These are phyloP conservation scores for Penicillium paxilli DNA, from an alignment of 495 filamentous ascomycete species.

Conservation along the genomic window DNA sequence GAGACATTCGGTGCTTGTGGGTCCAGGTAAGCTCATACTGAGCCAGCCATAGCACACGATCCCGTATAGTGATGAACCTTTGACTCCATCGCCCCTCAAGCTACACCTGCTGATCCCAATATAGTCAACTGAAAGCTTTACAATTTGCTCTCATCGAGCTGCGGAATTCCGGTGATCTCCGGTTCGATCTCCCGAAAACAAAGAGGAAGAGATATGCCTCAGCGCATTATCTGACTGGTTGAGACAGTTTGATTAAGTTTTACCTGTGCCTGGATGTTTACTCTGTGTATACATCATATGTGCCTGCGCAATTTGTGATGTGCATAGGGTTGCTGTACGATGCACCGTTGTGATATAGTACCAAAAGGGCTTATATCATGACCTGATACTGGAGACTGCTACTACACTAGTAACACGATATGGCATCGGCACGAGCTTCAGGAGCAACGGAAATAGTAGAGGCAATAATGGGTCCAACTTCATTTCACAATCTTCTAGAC, in stretches of 20 bases:
- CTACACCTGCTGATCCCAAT: slow-evolving; percentile 1
- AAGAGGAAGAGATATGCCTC: neutral
- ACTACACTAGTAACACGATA: too few relatives aligned
- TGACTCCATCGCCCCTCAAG: neutral
- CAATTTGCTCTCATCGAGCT: neutral
- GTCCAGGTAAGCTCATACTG: neutral
- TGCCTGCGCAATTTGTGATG: neutral
- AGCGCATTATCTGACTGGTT: neutral
- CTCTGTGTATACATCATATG: neutral
- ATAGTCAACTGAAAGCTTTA: neutral
- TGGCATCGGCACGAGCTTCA: neutral
- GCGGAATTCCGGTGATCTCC: neutral
- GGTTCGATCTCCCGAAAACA: neutral
- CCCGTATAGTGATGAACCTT: neutral
- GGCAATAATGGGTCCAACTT: neutral
- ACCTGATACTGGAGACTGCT: too few relatives aligned
- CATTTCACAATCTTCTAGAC: neutral
- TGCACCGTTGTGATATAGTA: neutral
- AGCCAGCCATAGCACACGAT: neutral
- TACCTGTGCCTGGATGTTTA: neutral
- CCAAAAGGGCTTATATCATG: neutral
- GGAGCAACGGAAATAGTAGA: neutral
- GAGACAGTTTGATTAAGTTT: neutral
- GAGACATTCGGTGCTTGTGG: neutral
- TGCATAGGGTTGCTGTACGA: neutral